Base-by-base conservation (phyloP, 495 filamentous ascomycete genomes). In the Parachaetomium inaequale region DNA sequence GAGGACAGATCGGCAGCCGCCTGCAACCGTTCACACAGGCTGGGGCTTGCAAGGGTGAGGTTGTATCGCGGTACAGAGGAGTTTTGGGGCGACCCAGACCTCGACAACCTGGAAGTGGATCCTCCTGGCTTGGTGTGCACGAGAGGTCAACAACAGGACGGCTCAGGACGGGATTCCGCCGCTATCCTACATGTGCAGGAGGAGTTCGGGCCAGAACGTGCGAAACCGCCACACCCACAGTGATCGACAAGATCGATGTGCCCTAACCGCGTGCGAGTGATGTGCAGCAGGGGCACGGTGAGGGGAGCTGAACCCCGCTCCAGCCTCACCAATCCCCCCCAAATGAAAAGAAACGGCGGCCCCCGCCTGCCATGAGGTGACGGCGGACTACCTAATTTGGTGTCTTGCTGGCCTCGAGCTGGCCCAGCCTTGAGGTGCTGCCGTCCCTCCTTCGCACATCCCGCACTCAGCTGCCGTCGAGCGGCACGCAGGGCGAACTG, bases 31-130 rank as follows among this genome's bases (percentile, higher is more conserved):
- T 23, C 25, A 26, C 28, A 8, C 19, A 54, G 21, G 12, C 38
- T 45, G 58, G 50, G 23, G 53, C 28, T 34, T 53, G 50, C 58
- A 53, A 61, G 58, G 50, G 26, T 61, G 58, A 60, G 47, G 58
- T 60, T 60, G 58, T 60, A 31, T 49, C 31, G 45, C 31, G 19
- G n/a, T 28, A 52, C 43, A 14, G 25, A 29, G n/a, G 4, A 21
- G n/a, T n/a, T n/a, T n/a, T 38, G 51, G 51, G 51, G 31, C 51
- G 14, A 38, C 14, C 8, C 23, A 51, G 19, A 19, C 26, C 10
- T 36, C 19, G 21, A 14, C 19, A 36, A 38, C 25, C n/a, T 21
- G 31, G 31, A 54, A 19, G n/a, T 28, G 23, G 26, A 17, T 28
- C 49, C 28, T 14, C 11, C 23, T 49, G 36, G 12, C 19, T 46